These are phyloP conservation scores for Cercospora zeae-maydis DNA, from an alignment of 2,329 filamentous ascomycete genomes.

Conservation along the genomic window DNA sequence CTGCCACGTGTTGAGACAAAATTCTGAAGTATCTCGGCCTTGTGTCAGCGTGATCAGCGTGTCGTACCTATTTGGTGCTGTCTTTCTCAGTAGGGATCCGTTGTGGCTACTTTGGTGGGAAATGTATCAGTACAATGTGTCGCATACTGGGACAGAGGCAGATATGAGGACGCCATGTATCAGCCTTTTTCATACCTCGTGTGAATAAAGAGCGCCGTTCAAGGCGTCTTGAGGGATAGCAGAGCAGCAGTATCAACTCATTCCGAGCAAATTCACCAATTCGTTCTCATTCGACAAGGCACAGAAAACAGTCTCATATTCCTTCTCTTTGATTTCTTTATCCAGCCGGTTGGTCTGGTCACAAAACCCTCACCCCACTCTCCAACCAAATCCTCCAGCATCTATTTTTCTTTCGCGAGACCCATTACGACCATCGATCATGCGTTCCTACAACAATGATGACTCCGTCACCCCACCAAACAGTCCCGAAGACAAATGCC, in stretches of 20 bases:
- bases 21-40: no score
- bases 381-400: no score
- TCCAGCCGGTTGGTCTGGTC: not conserved
- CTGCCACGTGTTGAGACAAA: not conserved
- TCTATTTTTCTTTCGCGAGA: no score
- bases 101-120: not conserved
- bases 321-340: no score
- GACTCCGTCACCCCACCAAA: not conserved
- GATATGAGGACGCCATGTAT: not conserved
- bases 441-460: not conserved
- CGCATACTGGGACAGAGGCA: not conserved
- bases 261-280: no score
- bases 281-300: no score
- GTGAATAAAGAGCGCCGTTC: not conserved
- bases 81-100: not conserved
- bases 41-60: not conserved
- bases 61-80: not conserved
- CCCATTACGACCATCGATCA: no score
- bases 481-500: not conserved
- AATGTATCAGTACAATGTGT: not conserved
- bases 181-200: not conserved
- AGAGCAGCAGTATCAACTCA: not conserved
- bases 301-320: no score
- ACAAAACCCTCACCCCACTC: no score
- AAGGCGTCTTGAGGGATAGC: not conserved